Base-by-base conservation (phyloP, 805 yeast genomes). In the Metschnikowia chrysomelidarum region DNA sequence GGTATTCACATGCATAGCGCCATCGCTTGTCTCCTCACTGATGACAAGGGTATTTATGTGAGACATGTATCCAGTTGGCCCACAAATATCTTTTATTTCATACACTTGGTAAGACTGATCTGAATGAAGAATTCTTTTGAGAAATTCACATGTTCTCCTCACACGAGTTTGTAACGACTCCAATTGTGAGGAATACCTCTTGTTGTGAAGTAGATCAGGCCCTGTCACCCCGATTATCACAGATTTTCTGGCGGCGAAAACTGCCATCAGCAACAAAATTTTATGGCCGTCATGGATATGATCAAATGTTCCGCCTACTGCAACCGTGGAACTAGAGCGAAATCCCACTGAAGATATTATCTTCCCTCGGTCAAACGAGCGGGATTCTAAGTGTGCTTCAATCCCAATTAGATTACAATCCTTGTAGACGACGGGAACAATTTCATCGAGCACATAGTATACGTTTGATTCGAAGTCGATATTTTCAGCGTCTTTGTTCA, bases 301-400 rank as follows among this genome's bases (percentile, higher is more conserved):
- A 54, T 93, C 99, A 63, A 93, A 93, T 0, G 98, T 93, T 0
- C 99, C 99, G 0, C 98, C 98, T 2, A 91, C 80, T 0, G 96
- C 91, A 7, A 49, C 54, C 5, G 36, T 30, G 7, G 23, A 13
- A 19, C 27, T 19, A 12, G 39, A 30, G 18, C 23, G 24, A 18
- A 19, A 30, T 3, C n/a, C 19, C 10, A 13, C 22, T 7, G 23
- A 12, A 3, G 32, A 9, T n/a, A n/a, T n/a, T n/a, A n/a, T n/a
- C n/a, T n/a, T n/a, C n/a, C n/a, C n/a, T n/a, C n/a, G n/a, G n/a
- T n/a, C n/a, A n/a, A n/a, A n/a, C 8, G 25, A 11, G n/a, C 14
- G 10, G 9, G 13, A 15, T 7, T 28, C 23, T 2, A 10, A n/a
- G 3, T 14, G 7, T 9, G 6, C n/a, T 19, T 10, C 8, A 20